phyloP scores from a whole-genome alignment of 768 basidiomycete species.

The Rhodotorula taiwanensis region DNA sequence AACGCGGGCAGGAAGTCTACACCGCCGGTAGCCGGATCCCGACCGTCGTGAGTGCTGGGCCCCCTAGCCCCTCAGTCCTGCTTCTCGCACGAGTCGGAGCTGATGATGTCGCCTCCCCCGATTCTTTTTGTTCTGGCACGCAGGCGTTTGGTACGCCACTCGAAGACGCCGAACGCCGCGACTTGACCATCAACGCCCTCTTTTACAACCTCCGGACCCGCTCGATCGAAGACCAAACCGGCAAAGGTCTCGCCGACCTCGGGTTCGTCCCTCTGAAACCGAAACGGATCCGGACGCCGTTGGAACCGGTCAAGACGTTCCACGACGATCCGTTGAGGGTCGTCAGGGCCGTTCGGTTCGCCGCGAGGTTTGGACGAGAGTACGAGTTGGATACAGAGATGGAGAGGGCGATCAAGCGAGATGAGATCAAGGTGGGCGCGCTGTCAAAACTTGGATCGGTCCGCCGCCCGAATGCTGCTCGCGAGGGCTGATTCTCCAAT shows the following conservation, averaged over 20 bases:
- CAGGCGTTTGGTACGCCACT: constrained; percentile 86
- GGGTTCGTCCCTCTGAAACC: constrained; percentile 52
- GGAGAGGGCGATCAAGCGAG: constrained; percentile 44
- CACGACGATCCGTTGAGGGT: constrained; percentile 88
- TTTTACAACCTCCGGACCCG: constrained; percentile 92
- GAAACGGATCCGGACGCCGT: constrained; percentile 66
- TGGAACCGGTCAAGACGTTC: constrained; percentile 81
- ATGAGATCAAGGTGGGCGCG: constrained; percentile 34
- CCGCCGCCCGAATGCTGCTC: constrained; percentile 1
- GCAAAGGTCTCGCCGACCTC: constrained; percentile 78
- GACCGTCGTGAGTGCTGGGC: constrained; percentile 59
- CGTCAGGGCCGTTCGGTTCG: constrained; percentile 83
- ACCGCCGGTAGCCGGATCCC: constrained; percentile 82
- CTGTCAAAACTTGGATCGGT: no score
- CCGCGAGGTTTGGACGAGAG: constrained; percentile 65
- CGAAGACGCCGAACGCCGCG: constrained; percentile 82
- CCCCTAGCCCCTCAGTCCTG: not conserved
- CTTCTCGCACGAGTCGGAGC: no score
- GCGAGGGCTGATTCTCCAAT: not conserved
- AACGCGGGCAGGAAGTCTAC: constrained; percentile 80
- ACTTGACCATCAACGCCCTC: constrained; percentile 89
- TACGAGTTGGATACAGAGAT: constrained; percentile 69
- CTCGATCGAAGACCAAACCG: constrained; percentile 76
- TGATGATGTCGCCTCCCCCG: no score
- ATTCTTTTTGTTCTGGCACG: not conserved